Evolutionary conservation across 768 basidiomycete genomes (phyloP).

Genomic region (Paxillus rubicundulus): DNA sequence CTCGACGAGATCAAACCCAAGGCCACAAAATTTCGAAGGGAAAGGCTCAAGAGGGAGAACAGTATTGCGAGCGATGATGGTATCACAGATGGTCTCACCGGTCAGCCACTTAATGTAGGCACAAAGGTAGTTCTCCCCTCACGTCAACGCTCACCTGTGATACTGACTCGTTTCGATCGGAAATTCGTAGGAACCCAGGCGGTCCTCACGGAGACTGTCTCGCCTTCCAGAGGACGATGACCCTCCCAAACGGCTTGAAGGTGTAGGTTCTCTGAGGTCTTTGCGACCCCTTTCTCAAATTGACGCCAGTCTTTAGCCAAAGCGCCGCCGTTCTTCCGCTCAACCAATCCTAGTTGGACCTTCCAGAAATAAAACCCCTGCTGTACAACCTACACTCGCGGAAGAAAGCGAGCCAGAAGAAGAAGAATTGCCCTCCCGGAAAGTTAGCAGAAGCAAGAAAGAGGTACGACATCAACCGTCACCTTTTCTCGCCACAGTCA

Average conservation of each 20-base stretch:
- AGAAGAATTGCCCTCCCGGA: conserved; percentile 55
- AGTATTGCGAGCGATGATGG: conserved; percentile 80
- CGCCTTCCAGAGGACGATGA: conserved; percentile 49
- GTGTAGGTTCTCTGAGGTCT: conserved; percentile 41
- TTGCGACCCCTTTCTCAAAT: conserved; percentile 6
- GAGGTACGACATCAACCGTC: conserved; percentile 37
- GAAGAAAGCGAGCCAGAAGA: conserved; percentile 82
- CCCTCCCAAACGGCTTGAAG: conserved; percentile 46
- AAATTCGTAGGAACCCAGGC: conserved; percentile 32
- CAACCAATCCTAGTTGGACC: conserved; percentile 63
- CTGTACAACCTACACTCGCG: conserved; percentile 44
- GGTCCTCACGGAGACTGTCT: conserved; percentile 66
- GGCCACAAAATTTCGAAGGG: conserved; percentile 54
- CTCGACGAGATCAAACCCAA: conserved; percentile 70
- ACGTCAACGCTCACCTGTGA: conserved; percentile 1
- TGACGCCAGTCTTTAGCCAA: conserved; percentile 48
- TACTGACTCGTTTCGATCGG: conserved; percentile 7
- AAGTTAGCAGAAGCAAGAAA: conserved; percentile 60
- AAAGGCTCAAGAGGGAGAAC: conserved; percentile 61
- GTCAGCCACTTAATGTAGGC: conserved; percentile 54
- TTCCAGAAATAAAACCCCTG: conserved; percentile 35
- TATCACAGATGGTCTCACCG: conserved; percentile 80
- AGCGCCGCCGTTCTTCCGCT: conserved; percentile 76
- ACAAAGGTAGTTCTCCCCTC: conserved; percentile 39
- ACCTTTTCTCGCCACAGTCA: background rate